phyloP scores from a whole-genome alignment of 129 eudicot genomes.

The Dittrichia graveolens region DNA sequence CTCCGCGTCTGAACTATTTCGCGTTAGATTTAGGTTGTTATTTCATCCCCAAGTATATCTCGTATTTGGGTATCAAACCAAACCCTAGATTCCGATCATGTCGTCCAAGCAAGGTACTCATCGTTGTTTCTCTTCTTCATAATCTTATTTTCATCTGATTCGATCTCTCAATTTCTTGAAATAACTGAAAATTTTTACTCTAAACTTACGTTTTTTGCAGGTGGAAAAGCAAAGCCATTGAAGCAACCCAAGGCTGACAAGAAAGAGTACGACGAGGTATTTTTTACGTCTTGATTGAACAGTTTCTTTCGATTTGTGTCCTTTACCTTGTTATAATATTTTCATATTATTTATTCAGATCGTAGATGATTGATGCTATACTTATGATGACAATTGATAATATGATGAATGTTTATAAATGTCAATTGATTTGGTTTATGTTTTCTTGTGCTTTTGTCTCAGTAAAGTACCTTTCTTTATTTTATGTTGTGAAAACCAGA shows the following conservation, averaged over 20 bases:
- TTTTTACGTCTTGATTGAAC: background rate
- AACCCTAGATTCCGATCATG: slow-evolving; percentile 62
- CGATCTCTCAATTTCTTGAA: slow-evolving; percentile 10
- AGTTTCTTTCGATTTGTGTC: background rate
- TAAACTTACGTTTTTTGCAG: slow-evolving; percentile 30
- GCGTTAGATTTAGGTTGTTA: slow-evolving; percentile 1
- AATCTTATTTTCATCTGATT: background rate
- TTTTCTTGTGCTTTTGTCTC: background rate
- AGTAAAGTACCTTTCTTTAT: background rate
- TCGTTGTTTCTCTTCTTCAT: background rate
- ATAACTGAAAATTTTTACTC: background rate
- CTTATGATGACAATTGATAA: background rate
- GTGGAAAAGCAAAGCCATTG: slow-evolving; percentile 96
- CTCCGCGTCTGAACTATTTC: background rate
- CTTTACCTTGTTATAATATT: no score
- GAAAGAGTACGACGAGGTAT: slow-evolving; percentile 88
- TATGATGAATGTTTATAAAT: background rate
- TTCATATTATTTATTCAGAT: background rate
- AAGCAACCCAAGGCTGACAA: slow-evolving; percentile 75
- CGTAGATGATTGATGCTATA: background rate
- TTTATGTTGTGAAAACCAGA: no score
- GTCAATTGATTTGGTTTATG: background rate
- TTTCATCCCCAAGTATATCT: slow-evolving; percentile 2
- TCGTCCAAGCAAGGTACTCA: slow-evolving; percentile 71
- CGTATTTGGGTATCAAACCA: slow-evolving; percentile 1